phyloP scores from a whole-genome alignment of 2,329 filamentous ascomycete genomes.

The Endoconidiophora laricicola region DNA sequence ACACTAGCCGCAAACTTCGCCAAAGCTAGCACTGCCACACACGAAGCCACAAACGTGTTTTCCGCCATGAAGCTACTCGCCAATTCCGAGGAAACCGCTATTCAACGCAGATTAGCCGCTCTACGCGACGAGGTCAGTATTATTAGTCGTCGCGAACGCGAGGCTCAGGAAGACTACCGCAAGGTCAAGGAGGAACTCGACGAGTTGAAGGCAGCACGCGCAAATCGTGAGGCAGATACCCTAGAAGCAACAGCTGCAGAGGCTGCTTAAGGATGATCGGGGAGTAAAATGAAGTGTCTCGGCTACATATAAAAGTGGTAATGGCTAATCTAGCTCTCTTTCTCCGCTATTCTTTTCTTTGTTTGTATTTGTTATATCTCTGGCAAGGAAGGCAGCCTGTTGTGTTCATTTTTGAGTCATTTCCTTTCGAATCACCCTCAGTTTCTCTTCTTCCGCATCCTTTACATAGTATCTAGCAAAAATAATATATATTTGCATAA shows the following conservation, averaged over 20 bases:
- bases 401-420: too few species aligned
- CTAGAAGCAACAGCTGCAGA: neutral
- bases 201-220: slow-evolving; percentile 26
- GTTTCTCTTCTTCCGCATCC: too few species aligned
- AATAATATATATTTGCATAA: too few species aligned
- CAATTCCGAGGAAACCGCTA: slow-evolving; percentile 61
- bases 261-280: neutral
- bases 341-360: neutral
- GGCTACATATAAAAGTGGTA: neutral
- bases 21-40: slow-evolving; percentile 57
- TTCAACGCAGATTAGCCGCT: slow-evolving; percentile 53
- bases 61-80: slow-evolving; percentile 60
- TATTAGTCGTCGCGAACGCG: slow-evolving; percentile 65
- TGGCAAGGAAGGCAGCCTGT: too few species aligned
- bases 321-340: neutral
- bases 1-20: slow-evolving; percentile 62
- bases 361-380: neutral
- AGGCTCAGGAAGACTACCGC: slow-evolving; percentile 78
- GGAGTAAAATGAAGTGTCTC: neutral
- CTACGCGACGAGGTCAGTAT: slow-evolving; percentile 72
- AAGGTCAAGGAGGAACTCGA: slow-evolving; percentile 62
- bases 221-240: neutral
- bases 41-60: slow-evolving; percentile 55
- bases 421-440: too few species aligned
- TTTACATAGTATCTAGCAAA: too few species aligned